phyloP scores from a whole-genome alignment of 1,284 basidiomycete species.

The Paramarasmius palmivorus region DNA sequence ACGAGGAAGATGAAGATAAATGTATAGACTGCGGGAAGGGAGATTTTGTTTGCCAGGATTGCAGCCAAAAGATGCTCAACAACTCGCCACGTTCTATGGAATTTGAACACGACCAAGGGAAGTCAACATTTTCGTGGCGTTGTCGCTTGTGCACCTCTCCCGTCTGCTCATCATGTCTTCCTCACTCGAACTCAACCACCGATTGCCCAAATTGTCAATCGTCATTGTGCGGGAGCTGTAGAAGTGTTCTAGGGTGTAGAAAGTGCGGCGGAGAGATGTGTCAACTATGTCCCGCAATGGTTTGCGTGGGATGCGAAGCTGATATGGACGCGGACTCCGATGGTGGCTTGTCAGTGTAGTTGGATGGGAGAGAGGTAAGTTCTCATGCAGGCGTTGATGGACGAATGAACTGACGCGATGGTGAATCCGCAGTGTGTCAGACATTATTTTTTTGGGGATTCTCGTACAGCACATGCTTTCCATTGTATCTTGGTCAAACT shows the following conservation, averaged over 20 bases:
- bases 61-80: background rate
- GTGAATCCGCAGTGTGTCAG: too few relatives aligned
- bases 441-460: too few relatives aligned
- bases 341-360: too few relatives aligned
- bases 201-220: conserved; percentile 10
- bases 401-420: too few relatives aligned
- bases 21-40: conserved; percentile 11
- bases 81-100: conserved; percentile 2
- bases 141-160: background rate
- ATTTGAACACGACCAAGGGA: background rate
- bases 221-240: conserved; percentile 9
- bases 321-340: too few relatives aligned
- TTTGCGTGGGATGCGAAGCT: too few relatives aligned
- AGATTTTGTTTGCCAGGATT: conserved; percentile 8
- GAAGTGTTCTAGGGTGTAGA: conserved; percentile 12
- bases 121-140: too few relatives aligned
- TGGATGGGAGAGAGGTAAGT: too few relatives aligned
- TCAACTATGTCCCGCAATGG: conserved; percentile 8
- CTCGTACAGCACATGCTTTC: too few relatives aligned
- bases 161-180: background rate
- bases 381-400: too few relatives aligned
- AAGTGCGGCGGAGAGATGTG: conserved; percentile 14
- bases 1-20: background rate
- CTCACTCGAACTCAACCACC: conserved; percentile 3
- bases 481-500: too few relatives aligned